These are phyloP conservation scores for Flaveria linearis DNA, from an alignment of 129 eudicot species.

Conservation along the genomic window DNA sequence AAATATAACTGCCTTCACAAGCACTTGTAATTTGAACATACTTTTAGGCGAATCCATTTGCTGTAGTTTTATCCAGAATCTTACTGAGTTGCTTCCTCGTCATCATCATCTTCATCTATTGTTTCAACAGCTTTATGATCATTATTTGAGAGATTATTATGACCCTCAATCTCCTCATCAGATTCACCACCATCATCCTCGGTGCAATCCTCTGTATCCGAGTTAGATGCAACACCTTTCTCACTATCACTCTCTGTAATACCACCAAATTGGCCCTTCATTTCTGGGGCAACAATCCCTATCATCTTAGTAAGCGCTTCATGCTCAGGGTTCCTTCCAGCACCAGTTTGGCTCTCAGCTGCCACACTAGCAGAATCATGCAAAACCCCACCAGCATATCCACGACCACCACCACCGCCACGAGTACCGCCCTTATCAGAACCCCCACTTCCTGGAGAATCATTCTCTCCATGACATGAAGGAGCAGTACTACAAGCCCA, in stretches of 20 bases:
- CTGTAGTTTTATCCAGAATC: constrained; percentile 47
- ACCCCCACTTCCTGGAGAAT: constrained; percentile 54
- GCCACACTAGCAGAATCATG: constrained; percentile 55
- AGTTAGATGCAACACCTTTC: constrained; percentile 43
- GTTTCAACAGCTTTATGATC: constrained; percentile 30
- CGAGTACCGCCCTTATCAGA: constrained; percentile 23
- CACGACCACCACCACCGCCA: constrained; percentile 27
- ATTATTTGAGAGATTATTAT: constrained; percentile 29
- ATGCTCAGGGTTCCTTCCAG: constrained; percentile 49
- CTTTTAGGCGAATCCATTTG: constrained; percentile 15
- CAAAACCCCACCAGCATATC: constrained; percentile 33
- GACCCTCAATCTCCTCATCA: constrained; percentile 52
- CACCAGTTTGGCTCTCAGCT: constrained; percentile 75
- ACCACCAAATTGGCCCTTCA: constrained; percentile 59
- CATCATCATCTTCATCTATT: constrained; percentile 56
- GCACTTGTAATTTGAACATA: constrained; percentile 11
- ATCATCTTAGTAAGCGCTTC: constrained; percentile 64
- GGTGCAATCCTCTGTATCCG: constrained; percentile 66
- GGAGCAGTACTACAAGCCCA: constrained; percentile 82
- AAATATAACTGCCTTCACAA: neutral
- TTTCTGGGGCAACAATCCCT: constrained; percentile 78
- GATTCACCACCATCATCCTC: constrained; percentile 59
- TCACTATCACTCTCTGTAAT: constrained; percentile 44
- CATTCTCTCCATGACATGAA: constrained; percentile 82
- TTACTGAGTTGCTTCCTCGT: constrained; percentile 53